Conservation (phyloP, 306 rosid genomes). For the Dryas drummondii region DNA sequence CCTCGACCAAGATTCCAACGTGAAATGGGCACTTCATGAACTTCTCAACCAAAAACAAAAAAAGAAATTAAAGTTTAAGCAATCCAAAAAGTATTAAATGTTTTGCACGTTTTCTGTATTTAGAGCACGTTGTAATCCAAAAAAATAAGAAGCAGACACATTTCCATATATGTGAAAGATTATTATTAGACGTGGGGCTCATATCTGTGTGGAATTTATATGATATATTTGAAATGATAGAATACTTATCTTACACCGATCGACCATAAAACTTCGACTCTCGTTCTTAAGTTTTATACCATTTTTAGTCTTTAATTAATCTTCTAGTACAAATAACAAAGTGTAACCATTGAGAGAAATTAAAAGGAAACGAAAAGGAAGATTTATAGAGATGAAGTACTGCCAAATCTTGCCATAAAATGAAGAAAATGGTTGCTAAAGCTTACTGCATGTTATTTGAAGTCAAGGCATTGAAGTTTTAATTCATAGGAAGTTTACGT, state of each 20-base stretch:
- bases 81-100: not conserved
- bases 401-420: not conserved
- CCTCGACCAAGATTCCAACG: not conserved
- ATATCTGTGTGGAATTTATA: no score
- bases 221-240: no score
- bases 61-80: not conserved
- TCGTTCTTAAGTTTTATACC: no score
- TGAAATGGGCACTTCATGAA: not conserved
- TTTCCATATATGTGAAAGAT: not conserved
- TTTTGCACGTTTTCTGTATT: not conserved
- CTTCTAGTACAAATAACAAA: no score
- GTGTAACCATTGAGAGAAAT: no score
- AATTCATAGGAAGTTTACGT: no score
- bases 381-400: no score
- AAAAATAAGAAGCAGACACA: not conserved
- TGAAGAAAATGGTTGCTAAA: not conserved
- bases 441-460: not conserved
- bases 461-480: not conserved
- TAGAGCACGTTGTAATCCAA: not conserved
- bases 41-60: not conserved
- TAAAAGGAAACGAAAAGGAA: no score
- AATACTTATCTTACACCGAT: no score
- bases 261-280: no score
- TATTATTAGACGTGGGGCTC: not conserved
- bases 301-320: no score